Evolutionary conservation across 2,329 filamentous ascomycete genomes (phyloP).

Genomic region (Orbilia quercus): DNA sequence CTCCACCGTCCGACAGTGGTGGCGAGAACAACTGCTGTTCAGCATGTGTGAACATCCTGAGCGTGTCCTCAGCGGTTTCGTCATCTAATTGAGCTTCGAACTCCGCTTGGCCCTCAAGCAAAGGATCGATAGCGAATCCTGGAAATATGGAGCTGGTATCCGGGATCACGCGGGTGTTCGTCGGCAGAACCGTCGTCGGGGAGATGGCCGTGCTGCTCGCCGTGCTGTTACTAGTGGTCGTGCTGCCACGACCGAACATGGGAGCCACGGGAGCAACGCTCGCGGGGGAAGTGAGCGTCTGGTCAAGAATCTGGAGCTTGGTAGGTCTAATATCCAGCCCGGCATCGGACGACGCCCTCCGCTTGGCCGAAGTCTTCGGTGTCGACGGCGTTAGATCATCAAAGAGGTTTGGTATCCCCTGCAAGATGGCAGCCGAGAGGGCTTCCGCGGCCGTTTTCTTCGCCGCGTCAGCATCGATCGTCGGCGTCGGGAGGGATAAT

Average conservation of each 20-base stretch:
- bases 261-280: constrained; percentile 48
- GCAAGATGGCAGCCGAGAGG: constrained; percentile 30
- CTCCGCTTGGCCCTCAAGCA: constrained; percentile 38
- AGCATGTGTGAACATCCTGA: constrained; percentile 50
- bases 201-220: constrained; percentile 41
- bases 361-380: constrained; percentile 31
- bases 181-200: constrained; percentile 14
- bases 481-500: constrained; percentile 29
- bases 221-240: constrained; percentile 9
- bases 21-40: constrained; percentile 53
- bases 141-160: constrained; percentile 38
- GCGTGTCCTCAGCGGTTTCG: constrained; percentile 48
- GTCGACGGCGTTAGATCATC: constrained; percentile 27
- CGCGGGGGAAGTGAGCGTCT: constrained; percentile 45
- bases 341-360: constrained; percentile 28
- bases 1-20: constrained; percentile 39
- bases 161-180: constrained; percentile 15
- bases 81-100: constrained; percentile 51
- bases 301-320: constrained; percentile 49
- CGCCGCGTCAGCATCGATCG: constrained; percentile 43
- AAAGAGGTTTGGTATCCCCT: constrained; percentile 36
- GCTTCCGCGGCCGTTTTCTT: constrained; percentile 51
- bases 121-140: constrained; percentile 47
- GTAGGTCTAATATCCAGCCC: constrained; percentile 27
- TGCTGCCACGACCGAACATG: constrained; percentile 36